Conservation (phyloP, 2,329 filamentous ascomycete species). For the Ceratocystiopsis minuta region DNA sequence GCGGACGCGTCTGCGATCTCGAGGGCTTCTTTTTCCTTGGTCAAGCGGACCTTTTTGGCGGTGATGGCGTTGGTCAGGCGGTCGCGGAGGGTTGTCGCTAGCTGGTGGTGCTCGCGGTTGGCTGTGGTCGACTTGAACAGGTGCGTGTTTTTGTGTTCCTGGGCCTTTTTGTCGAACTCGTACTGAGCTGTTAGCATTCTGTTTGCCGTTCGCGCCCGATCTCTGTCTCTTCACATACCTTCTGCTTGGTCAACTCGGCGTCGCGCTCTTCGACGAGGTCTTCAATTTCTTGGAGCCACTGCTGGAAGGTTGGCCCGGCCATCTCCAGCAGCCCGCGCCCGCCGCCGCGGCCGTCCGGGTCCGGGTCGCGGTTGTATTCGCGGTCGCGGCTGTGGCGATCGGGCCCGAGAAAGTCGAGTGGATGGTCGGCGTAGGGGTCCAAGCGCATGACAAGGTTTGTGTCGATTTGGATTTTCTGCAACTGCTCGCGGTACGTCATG, state of each 20-base stretch:
- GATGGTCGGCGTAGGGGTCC: conserved; percentile 50
- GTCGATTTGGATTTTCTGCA: conserved; percentile 82
- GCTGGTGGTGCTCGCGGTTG: conserved; percentile 39
- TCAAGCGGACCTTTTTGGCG: conserved; percentile 44
- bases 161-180: conserved; percentile 43
- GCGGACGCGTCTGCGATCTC: conserved; percentile 50
- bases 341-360: conserved; percentile 15
- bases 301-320: conserved; percentile 68
- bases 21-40: conserved; percentile 48
- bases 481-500: conserved; percentile 69
- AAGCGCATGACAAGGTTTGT: conserved; percentile 73
- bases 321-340: conserved; percentile 46
- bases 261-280: conserved; percentile 78
- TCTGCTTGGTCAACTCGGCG: conserved; percentile 60
- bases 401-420: conserved; percentile 18
- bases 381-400: conserved; percentile 15
- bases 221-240: conserved; percentile 35
- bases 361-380: conserved; percentile 19
- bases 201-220: too few species aligned
- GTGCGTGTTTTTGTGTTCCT: conserved; percentile 40
- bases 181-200: conserved; percentile 22
- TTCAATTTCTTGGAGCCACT: conserved; percentile 75
- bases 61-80: conserved; percentile 49
- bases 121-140: conserved; percentile 45
- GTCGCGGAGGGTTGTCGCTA: conserved; percentile 43